Evolutionary conservation across 2,329 filamentous ascomycete species (phyloP).

Genomic region (Ophiostoma perfectum): DNA sequence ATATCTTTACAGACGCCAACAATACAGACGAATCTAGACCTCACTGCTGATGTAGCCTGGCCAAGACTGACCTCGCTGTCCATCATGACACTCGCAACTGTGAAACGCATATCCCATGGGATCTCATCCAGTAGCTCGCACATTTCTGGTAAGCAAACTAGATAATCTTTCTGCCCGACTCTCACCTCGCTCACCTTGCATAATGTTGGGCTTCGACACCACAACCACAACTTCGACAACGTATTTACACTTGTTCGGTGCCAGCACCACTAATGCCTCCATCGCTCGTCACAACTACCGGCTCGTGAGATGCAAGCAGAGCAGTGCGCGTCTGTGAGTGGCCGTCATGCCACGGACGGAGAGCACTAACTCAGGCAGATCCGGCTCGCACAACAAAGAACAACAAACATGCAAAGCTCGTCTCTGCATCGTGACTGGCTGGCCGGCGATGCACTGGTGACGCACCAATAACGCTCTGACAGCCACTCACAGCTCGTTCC

Average conservation of each 20-base stretch:
- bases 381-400: no score
- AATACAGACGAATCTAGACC: background rate
- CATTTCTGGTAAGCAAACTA: background rate
- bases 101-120: background rate
- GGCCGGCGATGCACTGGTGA: slow-evolving; percentile 1
- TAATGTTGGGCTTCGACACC: background rate
- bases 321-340: slow-evolving; percentile 7
- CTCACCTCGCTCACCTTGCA: slow-evolving; percentile 10
- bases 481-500: slow-evolving; percentile 19
- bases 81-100: background rate
- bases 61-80: background rate
- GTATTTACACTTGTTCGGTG: background rate
- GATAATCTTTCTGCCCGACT: slow-evolving; percentile 4
- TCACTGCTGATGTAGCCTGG: background rate
- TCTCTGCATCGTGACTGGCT: slow-evolving; percentile 17
- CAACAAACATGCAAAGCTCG: slow-evolving; percentile 3
- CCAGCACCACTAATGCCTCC: background rate
- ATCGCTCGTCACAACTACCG: background rate
- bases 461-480: slow-evolving; percentile 13
- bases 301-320: background rate
- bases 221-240: background rate
- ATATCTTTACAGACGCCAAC: background rate
- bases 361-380: background rate
- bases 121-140: background rate
- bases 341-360: background rate